Evolutionary conservation across 495 filamentous ascomycete genomes (phyloP), one percentile per base, ranked within the genome.

Genomic region (Hyaloscypha variabilis): DNA sequence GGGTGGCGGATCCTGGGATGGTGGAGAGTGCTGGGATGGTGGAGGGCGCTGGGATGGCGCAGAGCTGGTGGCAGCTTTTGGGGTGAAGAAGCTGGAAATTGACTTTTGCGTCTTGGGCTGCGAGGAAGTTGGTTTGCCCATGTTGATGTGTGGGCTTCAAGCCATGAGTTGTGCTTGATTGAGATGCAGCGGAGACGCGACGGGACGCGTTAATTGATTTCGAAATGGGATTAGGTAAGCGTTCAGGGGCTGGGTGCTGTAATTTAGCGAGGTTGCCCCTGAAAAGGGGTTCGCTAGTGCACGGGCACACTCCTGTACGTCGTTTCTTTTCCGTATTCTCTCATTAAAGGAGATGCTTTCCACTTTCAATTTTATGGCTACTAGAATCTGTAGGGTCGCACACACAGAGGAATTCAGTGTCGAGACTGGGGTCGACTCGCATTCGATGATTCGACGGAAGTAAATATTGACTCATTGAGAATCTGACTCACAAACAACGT

Each of bases 71-170:
- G 75, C 68, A 8, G 90, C 78, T 71, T 85, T 91, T 28, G 85
- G 86, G 3, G 85, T 85, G 75, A 97, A 97, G 79, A 97, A 97
- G 74, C 85, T 94, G 1, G 92, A 93, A 58, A 97, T 88, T 6
- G 90, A 90, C 64, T 90, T 85, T 73, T 97, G 92, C 71, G 89
- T 92, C 75, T 89, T 88, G 73, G 75, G 65, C 29, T 66, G 62
- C 6, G 54, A 59, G 19, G 60, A 4, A 30, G 19, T 60, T 56
- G 61, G 57, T 46, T 67, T 62, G 13, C 56, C 57, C 61, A 68
- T 68, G n/a, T 63, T 30, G 25, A 4, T 31, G 23, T 17, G n/a
- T 29, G 29, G n/a, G 66, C 19, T 19, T 25, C 26, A 54, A 11
- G 39, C 17, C 51, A 54, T 54, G 25, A 13, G 3, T 54, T 8